Evolutionary conservation across 1,139 yeast genomes (phyloP), one percentile per base, ranked within the genome.

Genomic region (Candida smagusa): DNA sequence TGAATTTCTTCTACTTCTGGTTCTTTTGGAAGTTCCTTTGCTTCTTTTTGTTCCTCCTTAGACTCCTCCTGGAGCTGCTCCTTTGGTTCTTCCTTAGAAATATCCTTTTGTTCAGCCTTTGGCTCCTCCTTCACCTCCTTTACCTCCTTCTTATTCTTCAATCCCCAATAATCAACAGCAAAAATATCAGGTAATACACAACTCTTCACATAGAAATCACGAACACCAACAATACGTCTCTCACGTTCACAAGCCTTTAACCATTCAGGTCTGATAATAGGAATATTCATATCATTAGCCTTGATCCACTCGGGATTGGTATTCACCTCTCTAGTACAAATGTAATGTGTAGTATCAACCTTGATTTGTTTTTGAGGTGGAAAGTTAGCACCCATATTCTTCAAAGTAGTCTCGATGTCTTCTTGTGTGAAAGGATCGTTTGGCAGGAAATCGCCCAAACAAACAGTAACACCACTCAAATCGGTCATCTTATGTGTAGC

Each of bases 251-350:
- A 92, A 0, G 97, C 97, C 61, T 86, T 84, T 41, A 92, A 69
- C 97, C 97, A 92, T 58, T 92, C 97, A 0, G 98, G 98, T 58
- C 96, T 77, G 22, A 92, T 92, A 31, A 92, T 79, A 3, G 99
- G 99, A 41, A 92, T 89, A 57, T 90, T 92, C 72, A 81, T 77
- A 42, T 84, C 90, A 44, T 77, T 74, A 1, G 98, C 98, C 57
- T 81, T 84, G 46, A 81, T 69, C 66, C 72, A 87, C 54, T 84
- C 88, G 2, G 75, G 62, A 37, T 74, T 71, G 21, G 77, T 79
- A 40, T 71, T 64, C 47, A 80, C 84, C 40, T 72, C 73, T 43
- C 74, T 57, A 1, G 96, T 85, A 49, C 96, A 84, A 11, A 92
- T 73, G 53, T 84, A 92, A 59, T 94, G 98, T 1, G 99, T 92